phyloP scores from a whole-genome alignment of 169 alveolate genomes.

The Cryptosporidium parvum region DNA sequence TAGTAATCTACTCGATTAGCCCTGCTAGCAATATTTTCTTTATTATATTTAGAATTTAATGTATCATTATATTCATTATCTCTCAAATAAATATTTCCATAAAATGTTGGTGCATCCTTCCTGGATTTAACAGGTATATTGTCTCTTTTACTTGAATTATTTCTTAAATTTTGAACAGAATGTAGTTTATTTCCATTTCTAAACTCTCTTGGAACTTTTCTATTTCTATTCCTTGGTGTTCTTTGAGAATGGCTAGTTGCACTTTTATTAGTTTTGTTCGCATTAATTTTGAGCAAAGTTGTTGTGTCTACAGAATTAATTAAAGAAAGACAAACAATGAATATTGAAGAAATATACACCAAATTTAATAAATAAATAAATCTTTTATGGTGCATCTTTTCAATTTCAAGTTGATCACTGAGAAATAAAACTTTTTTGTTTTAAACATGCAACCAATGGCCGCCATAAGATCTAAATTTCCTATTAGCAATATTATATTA shows the following conservation, averaged over 20 bases:
- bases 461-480: conserved; percentile 9
- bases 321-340: background rate
- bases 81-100: conserved; percentile 35
- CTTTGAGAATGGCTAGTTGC: background rate
- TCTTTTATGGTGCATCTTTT: conserved; percentile 3
- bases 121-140: background rate
- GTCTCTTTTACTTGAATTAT: background rate
- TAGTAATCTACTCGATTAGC: background rate
- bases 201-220: background rate
- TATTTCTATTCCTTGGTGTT: background rate
- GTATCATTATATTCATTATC: background rate
- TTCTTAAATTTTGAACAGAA: background rate
- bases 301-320: background rate
- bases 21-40: background rate
- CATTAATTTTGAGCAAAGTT: background rate
- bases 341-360: background rate
- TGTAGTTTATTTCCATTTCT: background rate
- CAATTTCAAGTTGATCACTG: background rate
- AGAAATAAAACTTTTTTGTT: background rate
- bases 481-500: background rate
- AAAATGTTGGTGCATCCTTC: conserved; percentile 27
- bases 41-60: background rate
- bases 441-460: background rate
- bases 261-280: background rate
- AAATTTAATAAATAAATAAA: background rate